phyloP scores from a whole-genome alignment of 148 eudicot species.

The Camellia japonica region DNA sequence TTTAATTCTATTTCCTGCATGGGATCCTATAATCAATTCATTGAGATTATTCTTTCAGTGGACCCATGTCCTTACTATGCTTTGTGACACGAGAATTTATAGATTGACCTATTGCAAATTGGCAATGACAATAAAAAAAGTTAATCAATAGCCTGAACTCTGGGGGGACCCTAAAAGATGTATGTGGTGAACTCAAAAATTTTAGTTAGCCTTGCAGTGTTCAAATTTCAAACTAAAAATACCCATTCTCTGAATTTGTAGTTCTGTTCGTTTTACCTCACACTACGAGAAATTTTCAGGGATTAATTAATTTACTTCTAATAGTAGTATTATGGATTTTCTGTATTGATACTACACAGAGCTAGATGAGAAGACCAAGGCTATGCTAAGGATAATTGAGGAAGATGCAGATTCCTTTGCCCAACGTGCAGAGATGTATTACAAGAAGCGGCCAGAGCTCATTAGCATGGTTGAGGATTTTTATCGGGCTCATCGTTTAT shows the following conservation, averaged over 20 bases:
- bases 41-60: not conserved
- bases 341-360: constrained; percentile 33
- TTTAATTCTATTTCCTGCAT: not conserved
- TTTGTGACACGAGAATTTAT: too few species aligned
- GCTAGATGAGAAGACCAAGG: constrained; percentile 65
- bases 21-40: not conserved
- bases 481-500: constrained; percentile 72
- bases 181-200: too few species aligned
- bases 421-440: constrained; percentile 93
- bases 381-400: constrained; percentile 73
- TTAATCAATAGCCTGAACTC: too few species aligned
- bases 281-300: not conserved
- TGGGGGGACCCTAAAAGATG: too few species aligned
- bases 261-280: not conserved
- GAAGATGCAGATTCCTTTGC: constrained; percentile 93
- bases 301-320: too few species aligned
- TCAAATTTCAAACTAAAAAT: too few species aligned
- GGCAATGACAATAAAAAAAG: too few species aligned
- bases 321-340: not conserved
- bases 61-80: too few species aligned
- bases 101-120: too few species aligned
- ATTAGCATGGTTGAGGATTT: constrained; percentile 70
- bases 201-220: too few species aligned
- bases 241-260: not conserved
- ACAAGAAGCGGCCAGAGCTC: constrained; percentile 83